phyloP scores from a whole-genome alignment of 257 asterid species.

The Solanum neorickii region DNA sequence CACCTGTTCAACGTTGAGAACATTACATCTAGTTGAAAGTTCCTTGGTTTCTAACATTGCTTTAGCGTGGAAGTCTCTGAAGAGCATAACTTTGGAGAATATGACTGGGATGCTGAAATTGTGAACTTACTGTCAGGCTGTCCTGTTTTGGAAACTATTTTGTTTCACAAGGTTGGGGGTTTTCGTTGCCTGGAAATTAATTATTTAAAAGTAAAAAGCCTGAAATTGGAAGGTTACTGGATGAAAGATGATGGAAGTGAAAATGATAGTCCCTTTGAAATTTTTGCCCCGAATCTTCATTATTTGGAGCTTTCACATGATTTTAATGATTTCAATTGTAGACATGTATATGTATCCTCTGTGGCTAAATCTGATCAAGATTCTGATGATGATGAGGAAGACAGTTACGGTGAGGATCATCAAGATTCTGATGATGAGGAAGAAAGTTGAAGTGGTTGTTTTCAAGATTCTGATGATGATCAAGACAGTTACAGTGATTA shows the following conservation, averaged over 20 bases:
- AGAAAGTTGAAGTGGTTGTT: background rate
- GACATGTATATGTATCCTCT: background rate
- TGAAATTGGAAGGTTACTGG: background rate
- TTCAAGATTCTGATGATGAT: background rate
- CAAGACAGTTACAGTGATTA: background rate
- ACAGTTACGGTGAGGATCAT: background rate
- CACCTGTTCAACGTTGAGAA: background rate
- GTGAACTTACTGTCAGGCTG: background rate
- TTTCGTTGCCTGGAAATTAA: background rate
- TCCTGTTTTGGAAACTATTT: background rate
- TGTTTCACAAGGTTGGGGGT: background rate
- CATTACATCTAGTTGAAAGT: background rate
- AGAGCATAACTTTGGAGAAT: background rate
- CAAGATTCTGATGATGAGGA: background rate
- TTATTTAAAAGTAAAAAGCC: background rate
- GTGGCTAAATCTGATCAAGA: background rate
- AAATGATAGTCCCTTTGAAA: background rate
- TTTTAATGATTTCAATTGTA: background rate
- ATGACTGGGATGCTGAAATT: background rate
- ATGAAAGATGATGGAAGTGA: background rate
- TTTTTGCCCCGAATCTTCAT: background rate
- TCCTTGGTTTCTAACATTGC: background rate
- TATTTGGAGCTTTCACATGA: background rate
- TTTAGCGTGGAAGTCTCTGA: background rate
- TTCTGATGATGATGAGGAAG: background rate